phyloP scores from a whole-genome alignment of 306 rosid species.

The Trifolium pratense region DNA sequence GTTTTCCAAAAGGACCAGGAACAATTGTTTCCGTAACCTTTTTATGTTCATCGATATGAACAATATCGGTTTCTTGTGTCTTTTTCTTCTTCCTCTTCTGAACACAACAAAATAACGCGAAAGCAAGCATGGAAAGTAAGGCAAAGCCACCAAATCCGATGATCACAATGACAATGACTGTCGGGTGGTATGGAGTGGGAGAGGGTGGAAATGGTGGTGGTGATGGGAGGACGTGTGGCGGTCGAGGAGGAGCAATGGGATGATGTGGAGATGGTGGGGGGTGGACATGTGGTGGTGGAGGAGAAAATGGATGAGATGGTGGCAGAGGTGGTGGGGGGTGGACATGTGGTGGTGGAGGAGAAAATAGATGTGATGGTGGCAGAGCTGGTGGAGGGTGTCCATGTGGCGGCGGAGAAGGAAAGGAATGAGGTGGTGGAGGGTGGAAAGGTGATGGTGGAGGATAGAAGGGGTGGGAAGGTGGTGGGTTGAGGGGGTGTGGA shows the following conservation, averaged over 20 bases:
- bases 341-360: slow-evolving; percentile 35
- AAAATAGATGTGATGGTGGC: too few species aligned
- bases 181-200: slow-evolving; percentile 60
- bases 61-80: slow-evolving; percentile 50
- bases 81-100: slow-evolving; percentile 68
- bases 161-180: slow-evolving; percentile 60
- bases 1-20: slow-evolving; percentile 63
- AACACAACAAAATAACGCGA: slow-evolving; percentile 55
- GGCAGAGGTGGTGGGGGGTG: slow-evolving; percentile 39
- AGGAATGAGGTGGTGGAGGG: slow-evolving; percentile 40
- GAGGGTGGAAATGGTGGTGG: slow-evolving; percentile 56
- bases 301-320: slow-evolving; percentile 39
- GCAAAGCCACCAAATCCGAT: slow-evolving; percentile 61
- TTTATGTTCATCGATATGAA: slow-evolving; percentile 70
- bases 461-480: slow-evolving; percentile 46
- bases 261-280: slow-evolving; percentile 52
- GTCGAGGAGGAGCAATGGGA: slow-evolving; percentile 49
- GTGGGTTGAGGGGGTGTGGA: slow-evolving; percentile 44
- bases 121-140: slow-evolving; percentile 66
- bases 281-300: slow-evolving; percentile 30
- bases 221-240: slow-evolving; percentile 48
- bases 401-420: slow-evolving; percentile 42
- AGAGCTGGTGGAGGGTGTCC: slow-evolving; percentile 43
- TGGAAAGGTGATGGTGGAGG: slow-evolving; percentile 47
- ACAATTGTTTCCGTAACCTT: slow-evolving; percentile 55